phyloP scores from a whole-genome alignment of 176 grass and related monocot species.

The Hordeum marinum region DNA sequence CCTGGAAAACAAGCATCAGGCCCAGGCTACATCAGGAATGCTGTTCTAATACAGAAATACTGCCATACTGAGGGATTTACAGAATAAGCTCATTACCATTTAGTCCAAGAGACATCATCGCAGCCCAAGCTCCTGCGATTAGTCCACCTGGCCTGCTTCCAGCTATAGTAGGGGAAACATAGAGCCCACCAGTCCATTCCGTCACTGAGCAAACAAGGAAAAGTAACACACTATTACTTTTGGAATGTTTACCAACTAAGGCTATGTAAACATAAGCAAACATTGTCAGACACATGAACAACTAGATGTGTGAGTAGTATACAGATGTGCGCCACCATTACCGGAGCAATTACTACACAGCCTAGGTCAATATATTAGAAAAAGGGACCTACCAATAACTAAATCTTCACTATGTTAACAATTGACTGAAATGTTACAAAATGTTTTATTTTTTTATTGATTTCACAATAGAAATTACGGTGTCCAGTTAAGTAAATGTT shows the following conservation, averaged over 20 bases:
- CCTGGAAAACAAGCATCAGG: constrained; percentile 41
- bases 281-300: neutral
- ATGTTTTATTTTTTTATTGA: neutral
- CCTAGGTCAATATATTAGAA: neutral
- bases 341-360: neutral
- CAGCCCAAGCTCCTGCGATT: constrained; percentile 92
- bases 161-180: constrained; percentile 92
- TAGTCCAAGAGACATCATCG: constrained; percentile 90
- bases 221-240: constrained; percentile 11
- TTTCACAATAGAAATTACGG: neutral
- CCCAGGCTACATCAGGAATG: constrained; percentile 17
- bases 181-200: constrained; percentile 95
- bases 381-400: neutral
- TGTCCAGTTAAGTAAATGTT: neutral
- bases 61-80: neutral
- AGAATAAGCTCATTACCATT: constrained; percentile 54
- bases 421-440: neutral
- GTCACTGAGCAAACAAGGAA: constrained; percentile 59
- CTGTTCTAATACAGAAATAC: neutral
- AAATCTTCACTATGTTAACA: neutral
- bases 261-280: neutral
- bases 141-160: constrained; percentile 91
- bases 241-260: neutral
- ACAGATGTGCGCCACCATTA: neutral
- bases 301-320: neutral